Conservation (phyloP, 306 rosid genomes). For the Inga leiocalycina region DNA sequence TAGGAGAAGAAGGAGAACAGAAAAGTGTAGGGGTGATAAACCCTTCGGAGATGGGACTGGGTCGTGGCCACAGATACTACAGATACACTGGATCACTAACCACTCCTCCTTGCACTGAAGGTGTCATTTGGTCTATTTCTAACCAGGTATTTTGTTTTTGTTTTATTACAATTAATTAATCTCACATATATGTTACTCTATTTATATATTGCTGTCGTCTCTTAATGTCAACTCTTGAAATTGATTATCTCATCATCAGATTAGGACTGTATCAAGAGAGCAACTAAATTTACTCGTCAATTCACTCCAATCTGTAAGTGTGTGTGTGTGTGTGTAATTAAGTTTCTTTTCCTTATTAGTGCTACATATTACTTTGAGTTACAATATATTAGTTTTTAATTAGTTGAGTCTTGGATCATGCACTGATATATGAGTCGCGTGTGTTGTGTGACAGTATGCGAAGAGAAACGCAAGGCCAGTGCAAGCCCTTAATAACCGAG, state of each 20-base stretch:
- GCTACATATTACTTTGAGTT: neutral
- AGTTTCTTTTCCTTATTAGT: neutral
- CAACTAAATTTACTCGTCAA: slow-evolving; percentile 50
- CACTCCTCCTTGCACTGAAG: slow-evolving; percentile 73
- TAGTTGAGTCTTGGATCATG: neutral
- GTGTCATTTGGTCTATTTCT: slow-evolving; percentile 66
- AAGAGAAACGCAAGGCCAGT: slow-evolving; percentile 44
- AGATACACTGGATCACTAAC: slow-evolving; percentile 78
- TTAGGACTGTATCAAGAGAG: slow-evolving; percentile 49
- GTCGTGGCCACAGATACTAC: slow-evolving; percentile 43
- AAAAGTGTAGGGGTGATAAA: slow-evolving; percentile 45
- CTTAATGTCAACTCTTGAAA: neutral
- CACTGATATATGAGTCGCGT: neutral
- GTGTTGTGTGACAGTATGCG: slow-evolving; percentile 34
- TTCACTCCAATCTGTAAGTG: slow-evolving; percentile 56
- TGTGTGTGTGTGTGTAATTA: neutral
- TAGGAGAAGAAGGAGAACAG: slow-evolving; percentile 33
- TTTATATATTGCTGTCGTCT: too few species aligned
- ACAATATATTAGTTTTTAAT: neutral
- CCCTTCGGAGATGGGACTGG: slow-evolving; percentile 45
- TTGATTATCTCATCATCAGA: slow-evolving; percentile 36
- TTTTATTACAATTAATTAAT: neutral
- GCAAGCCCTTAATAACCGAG: slow-evolving; percentile 32
- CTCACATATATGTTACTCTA: neutral
- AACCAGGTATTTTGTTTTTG: slow-evolving; percentile 41